A percentile compares a stretch with the other conserved stretches of the same genome.
phyloP scores from a whole-genome alignment of 2,329 filamentous ascomycete genomes.

The Akanthomyces uredinophilus region DNA sequence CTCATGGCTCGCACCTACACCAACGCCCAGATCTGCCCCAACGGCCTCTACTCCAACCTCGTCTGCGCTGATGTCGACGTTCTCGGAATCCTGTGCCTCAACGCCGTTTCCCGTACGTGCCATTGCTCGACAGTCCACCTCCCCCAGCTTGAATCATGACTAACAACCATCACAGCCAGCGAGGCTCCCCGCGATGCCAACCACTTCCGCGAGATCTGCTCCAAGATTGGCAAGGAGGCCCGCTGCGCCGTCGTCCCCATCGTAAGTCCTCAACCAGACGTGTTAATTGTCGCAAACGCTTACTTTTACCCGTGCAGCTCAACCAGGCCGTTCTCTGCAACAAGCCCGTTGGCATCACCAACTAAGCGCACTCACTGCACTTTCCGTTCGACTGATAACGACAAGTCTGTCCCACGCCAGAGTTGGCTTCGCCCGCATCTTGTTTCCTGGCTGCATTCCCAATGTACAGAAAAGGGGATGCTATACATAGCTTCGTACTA shows the following conservation, averaged over 20 bases:
- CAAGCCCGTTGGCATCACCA: not conserved
- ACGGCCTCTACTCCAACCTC: conserved; percentile 14
- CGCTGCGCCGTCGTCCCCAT: conserved; percentile 2
- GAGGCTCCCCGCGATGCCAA: not conserved
- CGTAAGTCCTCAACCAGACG: not conserved
- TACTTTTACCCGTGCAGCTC: no score
- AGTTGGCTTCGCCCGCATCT: not conserved
- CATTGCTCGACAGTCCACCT: not conserved
- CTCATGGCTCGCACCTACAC: not conserved
- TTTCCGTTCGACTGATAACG: not conserved
- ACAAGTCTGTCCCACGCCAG: not conserved
- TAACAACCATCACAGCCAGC: not conserved
- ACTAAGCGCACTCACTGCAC: not conserved
- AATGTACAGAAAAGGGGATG: not conserved
- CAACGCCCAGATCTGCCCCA: not conserved
- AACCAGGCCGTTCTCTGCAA: conserved; percentile 8
- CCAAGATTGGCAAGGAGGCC: conserved; percentile 12
- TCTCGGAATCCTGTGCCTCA: conserved; percentile 13
- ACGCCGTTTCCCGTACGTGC: not conserved
- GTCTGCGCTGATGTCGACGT: conserved; percentile 18
- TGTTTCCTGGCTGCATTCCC: not conserved
- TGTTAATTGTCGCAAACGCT: no score
- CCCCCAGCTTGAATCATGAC: not conserved
- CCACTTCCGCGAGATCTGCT: not conserved
- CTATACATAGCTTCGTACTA: conserved; percentile 14